These are phyloP conservation scores for Themeda triandra DNA, from an alignment of 176 grass and related monocot species.

Conservation along the genomic window DNA sequence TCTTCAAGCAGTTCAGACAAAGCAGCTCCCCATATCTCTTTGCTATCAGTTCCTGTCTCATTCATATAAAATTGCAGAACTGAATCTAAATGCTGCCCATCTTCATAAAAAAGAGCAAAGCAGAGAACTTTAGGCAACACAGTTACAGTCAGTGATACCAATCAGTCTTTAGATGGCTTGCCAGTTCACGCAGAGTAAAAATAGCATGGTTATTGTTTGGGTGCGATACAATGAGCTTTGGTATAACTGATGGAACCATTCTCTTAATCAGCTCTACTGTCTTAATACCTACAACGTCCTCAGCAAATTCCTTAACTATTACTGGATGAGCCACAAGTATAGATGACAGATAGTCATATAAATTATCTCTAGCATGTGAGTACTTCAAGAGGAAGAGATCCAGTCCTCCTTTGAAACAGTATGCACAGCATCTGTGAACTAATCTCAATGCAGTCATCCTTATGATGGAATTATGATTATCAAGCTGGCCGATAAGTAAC, in stretches of 20 bases:
- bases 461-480: conserved; percentile 52
- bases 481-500: conserved; percentile 77
- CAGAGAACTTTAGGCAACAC: conserved; percentile 78
- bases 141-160: conserved; percentile 59
- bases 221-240: conserved; percentile 80
- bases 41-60: conserved; percentile 72
- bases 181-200: conserved; percentile 70
- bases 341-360: conserved; percentile 76
- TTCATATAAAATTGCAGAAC: conserved; percentile 88
- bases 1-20: conserved; percentile 85
- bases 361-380: conserved; percentile 55
- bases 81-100: conserved; percentile 57
- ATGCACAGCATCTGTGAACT: conserved; percentile 59
- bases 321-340: conserved; percentile 55
- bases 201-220: conserved; percentile 61
- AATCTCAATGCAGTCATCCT: conserved; percentile 65
- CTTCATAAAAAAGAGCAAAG: conserved; percentile 77
- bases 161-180: conserved; percentile 64
- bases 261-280: conserved; percentile 61
- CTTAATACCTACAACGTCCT: conserved; percentile 76
- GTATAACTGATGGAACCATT: conserved; percentile 88
- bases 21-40: conserved; percentile 92
- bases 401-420: conserved; percentile 72
- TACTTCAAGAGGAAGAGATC: conserved; percentile 63
- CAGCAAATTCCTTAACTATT: conserved; percentile 75